phyloP scores from a whole-genome alignment of 371 early-diverging fungal species.

The Dinochytrium kinnereticum region DNA sequence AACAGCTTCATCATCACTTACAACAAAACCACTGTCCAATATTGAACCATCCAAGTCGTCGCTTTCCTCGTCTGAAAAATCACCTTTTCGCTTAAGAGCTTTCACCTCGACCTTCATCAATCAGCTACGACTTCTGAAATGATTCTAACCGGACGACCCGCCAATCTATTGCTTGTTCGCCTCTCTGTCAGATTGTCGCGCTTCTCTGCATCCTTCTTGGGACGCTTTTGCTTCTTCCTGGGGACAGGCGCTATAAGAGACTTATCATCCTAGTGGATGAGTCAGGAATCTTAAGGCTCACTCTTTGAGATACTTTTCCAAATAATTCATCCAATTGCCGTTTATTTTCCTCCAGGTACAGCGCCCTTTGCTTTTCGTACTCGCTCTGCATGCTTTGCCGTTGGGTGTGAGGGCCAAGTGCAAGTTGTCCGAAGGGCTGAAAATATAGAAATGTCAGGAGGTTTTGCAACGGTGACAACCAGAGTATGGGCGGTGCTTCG shows the following conservation, averaged over 20 bases:
- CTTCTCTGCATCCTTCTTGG: background rate
- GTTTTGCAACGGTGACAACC: background rate
- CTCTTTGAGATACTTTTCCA: background rate
- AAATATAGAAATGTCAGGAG: background rate
- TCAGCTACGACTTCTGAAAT: too few species aligned
- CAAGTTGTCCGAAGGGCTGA: background rate
- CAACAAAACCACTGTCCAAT: background rate
- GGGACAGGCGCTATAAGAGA: background rate
- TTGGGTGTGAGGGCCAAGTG: background rate
- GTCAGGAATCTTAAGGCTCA: background rate
- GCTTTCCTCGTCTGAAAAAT: background rate
- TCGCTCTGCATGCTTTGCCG: too few species aligned
- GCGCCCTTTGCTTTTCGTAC: background rate
- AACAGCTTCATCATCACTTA: background rate
- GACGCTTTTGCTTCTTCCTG: background rate
- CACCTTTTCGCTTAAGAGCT: background rate
- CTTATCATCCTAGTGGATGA: background rate
- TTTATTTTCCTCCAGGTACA: background rate
- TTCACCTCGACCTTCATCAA: background rate
- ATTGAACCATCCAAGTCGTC: background rate
- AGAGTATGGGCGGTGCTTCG: background rate
- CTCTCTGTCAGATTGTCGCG: background rate
- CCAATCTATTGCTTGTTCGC: background rate
- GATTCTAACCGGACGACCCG: background rate
- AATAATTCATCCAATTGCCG: slow-evolving; percentile 1